Percentiles rank a stretch among this genome's conserved stretches.
Evolutionary conservation across 176 grass and related monocot species (phyloP).

Genomic region (Lolium perenne): DNA sequence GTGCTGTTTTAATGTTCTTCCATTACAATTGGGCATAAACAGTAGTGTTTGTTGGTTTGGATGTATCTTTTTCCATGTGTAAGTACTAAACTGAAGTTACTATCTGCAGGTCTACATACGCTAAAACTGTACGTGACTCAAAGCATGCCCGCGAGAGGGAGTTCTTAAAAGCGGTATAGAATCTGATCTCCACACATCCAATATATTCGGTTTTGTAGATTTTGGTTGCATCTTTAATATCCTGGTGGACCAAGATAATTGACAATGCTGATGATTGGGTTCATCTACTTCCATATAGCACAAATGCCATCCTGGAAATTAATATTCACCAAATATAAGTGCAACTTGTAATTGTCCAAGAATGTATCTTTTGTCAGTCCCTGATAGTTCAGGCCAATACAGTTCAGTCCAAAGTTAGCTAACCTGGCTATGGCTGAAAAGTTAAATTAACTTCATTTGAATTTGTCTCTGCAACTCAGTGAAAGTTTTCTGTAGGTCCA

Average conservation of each 20-base stretch:
- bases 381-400: background rate
- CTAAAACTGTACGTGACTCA: slow-evolving; percentile 92
- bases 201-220: slow-evolving; percentile 18
- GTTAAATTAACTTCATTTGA: slow-evolving; percentile 20
- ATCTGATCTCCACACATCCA: background rate
- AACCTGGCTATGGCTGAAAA: slow-evolving; percentile 4
- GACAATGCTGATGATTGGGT: slow-evolving; percentile 7
- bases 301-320: background rate
- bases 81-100: slow-evolving; percentile 23
- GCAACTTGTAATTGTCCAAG: background rate
- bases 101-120: slow-evolving; percentile 88
- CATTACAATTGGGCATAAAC: background rate
- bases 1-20: slow-evolving; percentile 21
- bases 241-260: slow-evolving; percentile 8
- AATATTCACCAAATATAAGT: slow-evolving; percentile 26
- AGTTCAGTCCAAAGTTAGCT: background rate
- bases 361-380: background rate
- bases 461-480: background rate
- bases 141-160: slow-evolving; percentile 88
- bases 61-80: background rate
- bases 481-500: slow-evolving; percentile 66
- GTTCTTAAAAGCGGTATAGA: slow-evolving; percentile 87
- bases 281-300: slow-evolving; percentile 30
- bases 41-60: background rate
- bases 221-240: slow-evolving; percentile 32